phyloP scores from a whole-genome alignment of 108 stramenopile species.

The Conticribra guillardii region DNA sequence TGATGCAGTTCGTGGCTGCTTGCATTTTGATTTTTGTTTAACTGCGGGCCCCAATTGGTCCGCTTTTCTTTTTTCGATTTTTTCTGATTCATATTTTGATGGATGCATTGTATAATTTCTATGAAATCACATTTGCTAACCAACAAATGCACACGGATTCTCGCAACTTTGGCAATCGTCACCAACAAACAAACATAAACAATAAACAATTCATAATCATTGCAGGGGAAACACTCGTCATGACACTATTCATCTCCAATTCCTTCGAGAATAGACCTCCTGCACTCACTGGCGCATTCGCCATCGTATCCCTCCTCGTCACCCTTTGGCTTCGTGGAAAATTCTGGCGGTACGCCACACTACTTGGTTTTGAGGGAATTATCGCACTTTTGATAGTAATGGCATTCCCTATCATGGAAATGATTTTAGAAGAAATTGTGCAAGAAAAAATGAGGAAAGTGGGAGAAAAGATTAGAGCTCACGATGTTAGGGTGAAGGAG shows the following conservation, averaged over 20 bases:
- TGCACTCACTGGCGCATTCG: conserved; percentile 30
- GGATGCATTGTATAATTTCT: too few species aligned
- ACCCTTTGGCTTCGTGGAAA: conserved; percentile 83
- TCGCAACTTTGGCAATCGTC: too few species aligned
- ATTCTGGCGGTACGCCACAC: conserved; percentile 76
- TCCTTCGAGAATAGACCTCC: conserved; percentile 37
- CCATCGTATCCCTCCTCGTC: conserved; percentile 35
- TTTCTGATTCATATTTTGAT: too few species aligned
- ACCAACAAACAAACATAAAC: too few species aligned
- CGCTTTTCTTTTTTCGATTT: too few species aligned
- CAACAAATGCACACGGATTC: too few species aligned
- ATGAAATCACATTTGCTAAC: too few species aligned
- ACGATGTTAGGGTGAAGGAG: conserved; percentile 69
- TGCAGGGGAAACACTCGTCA: conserved; percentile 67
- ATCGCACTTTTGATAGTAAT: conserved; percentile 72
- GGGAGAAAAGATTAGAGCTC: conserved; percentile 80
- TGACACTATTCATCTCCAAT: conserved; percentile 82
- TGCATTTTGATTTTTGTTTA: too few species aligned
- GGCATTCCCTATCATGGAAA: conserved; percentile 88
- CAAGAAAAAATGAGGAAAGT: conserved; percentile 86
- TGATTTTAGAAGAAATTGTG: conserved; percentile 82
- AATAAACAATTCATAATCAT: background rate
- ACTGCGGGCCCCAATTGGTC: too few species aligned
- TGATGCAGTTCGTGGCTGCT: too few species aligned
- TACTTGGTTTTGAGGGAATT: conserved; percentile 64